Conservation (phyloP, 1,284 basidiomycete genomes). For the Leccinum pachyderme region DNA sequence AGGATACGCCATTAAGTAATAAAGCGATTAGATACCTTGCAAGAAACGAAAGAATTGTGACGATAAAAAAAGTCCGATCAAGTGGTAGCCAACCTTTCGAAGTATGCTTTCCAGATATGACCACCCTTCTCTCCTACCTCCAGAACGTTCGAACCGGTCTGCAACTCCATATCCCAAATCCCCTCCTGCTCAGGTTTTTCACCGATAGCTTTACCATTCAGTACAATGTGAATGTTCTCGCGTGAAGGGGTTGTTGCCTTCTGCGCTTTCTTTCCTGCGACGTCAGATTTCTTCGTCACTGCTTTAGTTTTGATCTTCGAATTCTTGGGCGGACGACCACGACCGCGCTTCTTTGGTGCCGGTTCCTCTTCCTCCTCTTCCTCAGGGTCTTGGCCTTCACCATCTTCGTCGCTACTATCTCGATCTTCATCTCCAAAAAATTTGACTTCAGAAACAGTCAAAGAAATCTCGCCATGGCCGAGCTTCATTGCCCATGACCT, state of each 20-base stretch:
- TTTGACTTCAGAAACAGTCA: constrained; percentile 51
- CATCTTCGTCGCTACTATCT: constrained; percentile 49
- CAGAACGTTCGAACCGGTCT: constrained; percentile 52
- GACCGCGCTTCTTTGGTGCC: constrained; percentile 36
- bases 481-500: constrained; percentile 66
- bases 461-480: constrained; percentile 47
- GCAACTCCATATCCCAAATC: constrained; percentile 57
- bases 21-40: constrained; percentile 29
- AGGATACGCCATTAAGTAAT: constrained; percentile 35
- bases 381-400: constrained; percentile 33
- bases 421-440: constrained; percentile 49
- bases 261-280: constrained; percentile 33
- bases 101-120: constrained; percentile 63
- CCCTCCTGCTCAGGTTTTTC: constrained; percentile 40
- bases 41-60: constrained; percentile 8
- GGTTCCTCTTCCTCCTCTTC: constrained; percentile 44
- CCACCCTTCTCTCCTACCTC: constrained; percentile 72
- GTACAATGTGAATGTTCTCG: constrained; percentile 50
- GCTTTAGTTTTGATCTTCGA: constrained; percentile 36
- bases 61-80: constrained; percentile 14
- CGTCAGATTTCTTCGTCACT: constrained; percentile 25
- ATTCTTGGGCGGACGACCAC: constrained; percentile 33
- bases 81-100: constrained; percentile 39
- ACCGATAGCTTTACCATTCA: constrained; percentile 47
- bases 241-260: constrained; percentile 37